Base-by-base conservation (phyloP, 2,329 filamentous ascomycete genomes). In the Dichotomopilus funicola region DNA sequence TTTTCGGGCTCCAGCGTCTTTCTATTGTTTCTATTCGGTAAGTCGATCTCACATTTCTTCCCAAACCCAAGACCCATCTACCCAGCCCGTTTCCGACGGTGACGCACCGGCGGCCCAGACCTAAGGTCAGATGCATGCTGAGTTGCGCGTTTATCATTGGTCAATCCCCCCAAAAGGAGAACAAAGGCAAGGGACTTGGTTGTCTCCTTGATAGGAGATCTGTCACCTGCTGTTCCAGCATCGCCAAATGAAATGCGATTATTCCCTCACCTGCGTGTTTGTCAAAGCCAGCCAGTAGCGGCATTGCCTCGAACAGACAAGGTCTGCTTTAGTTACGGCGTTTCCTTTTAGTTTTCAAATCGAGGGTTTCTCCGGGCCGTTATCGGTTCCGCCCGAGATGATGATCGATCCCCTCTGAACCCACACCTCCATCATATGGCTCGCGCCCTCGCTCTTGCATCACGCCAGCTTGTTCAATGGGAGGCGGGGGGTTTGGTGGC, bases 61-160 rank as follows among this genome's bases (percentile, higher is more conserved):
- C 11, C 19, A 27, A 27, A 27, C 19, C 19, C 19, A 27, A 27
- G 19, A 27, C 19, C 13, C 40, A 13, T 13, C 13, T 42, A 42
- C 13, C 40, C 12, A 10, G 12, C 13, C 11, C 6, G 6, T 42
- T n/a, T 44, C 19, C 19, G n/a, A 27, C 42, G 42, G 13, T 19
- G 31, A 42, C 40, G 12, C 6, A 42, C 40, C 6, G 40, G 40
- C 8, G 2, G n/a, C 45, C 36, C 27, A 19, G 27, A 9, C 13
- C 12, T 12, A 11, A 13, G 55, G 55, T 54, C 55, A 57, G 55
- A 54, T 54, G 55, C 55, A 57, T 57, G 55, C 51, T 49, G 51
- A 51, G 40, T 37, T 42, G 46, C 6, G 33, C 47, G 5, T 10
- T 41, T 33, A 11, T 34, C 42, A 54, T 54, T 57, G 51, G 55